Evolutionary conservation across 768 basidiomycete genomes (phyloP).

Genomic region (Naematelia aurantialba): DNA sequence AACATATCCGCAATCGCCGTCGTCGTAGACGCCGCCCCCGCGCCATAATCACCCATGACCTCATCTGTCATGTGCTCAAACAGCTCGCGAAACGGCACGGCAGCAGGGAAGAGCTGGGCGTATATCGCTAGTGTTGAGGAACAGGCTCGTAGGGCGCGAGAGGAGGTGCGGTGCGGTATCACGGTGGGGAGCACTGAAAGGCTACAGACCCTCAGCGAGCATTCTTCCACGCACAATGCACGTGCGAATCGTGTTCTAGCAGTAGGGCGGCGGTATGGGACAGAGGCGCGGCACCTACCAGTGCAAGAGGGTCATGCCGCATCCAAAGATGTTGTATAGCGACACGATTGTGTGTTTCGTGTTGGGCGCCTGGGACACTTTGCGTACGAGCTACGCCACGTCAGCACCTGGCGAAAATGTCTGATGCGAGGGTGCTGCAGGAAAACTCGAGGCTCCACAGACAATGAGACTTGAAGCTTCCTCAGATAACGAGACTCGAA

Average conservation of each 20-base stretch:
- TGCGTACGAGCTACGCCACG: constrained; percentile 8
- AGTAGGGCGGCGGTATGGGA: too few relatives aligned
- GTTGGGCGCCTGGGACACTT: constrained; percentile 12
- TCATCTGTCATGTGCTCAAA: constrained; percentile 9
- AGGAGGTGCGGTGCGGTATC: constrained; percentile 12
- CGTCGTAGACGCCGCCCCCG: background rate
- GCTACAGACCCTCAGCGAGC: too few relatives aligned
- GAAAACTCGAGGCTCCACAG: too few relatives aligned
- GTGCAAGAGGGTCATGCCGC: constrained; percentile 15
- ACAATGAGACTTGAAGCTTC: too few relatives aligned
- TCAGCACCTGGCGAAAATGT: background rate
- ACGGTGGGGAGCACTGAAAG: constrained; percentile 7
- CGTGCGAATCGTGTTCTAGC: too few relatives aligned
- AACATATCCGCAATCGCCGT: background rate
- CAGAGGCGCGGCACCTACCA: too few relatives aligned
- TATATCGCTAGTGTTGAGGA: constrained; percentile 17
- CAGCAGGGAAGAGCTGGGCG: constrained; percentile 18
- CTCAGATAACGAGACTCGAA: too few relatives aligned
- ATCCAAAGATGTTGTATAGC: constrained; percentile 17
- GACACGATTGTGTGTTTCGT: constrained; percentile 10
- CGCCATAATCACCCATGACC: background rate
- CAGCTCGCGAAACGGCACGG: constrained; percentile 17
- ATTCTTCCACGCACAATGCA: too few relatives aligned
- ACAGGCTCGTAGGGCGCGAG: constrained; percentile 15
- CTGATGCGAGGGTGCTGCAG: background rate